These are phyloP conservation scores for Verticillium nonalfalfae DNA, from an alignment of 2,329 filamentous ascomycete genomes.

Conservation along the genomic window DNA sequence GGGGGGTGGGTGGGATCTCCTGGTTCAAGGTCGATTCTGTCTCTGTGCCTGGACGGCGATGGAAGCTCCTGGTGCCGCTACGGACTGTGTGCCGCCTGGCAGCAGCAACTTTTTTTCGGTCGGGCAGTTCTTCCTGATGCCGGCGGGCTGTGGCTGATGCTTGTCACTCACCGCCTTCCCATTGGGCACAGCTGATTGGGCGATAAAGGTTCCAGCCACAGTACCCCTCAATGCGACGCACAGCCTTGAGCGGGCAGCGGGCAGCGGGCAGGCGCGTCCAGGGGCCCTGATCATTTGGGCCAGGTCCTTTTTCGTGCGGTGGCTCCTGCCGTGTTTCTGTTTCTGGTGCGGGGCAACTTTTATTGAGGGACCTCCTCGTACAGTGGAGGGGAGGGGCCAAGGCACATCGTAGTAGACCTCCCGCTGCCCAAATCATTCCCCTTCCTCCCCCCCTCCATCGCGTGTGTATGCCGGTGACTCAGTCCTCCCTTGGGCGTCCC, in stretches of 20 bases:
- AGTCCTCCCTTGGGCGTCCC: not conserved
- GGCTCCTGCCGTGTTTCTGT: not conserved
- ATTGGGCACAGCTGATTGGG: not conserved
- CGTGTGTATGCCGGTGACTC: not conserved
- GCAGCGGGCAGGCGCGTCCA: not conserved
- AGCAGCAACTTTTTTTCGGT: constrained; percentile 14
- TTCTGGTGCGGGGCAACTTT: constrained; percentile 1
- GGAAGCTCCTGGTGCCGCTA: constrained; percentile 13
- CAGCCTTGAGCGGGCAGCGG: not conserved
- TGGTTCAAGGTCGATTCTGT: constrained; percentile 3
- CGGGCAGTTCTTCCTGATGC: constrained; percentile 12
- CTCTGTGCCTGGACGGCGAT: constrained; percentile 11
- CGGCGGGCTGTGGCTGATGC: constrained; percentile 10
- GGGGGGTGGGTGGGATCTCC: not conserved
- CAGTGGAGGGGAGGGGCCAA: not conserved
- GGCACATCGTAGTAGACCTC: not conserved
- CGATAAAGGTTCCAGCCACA: not conserved
- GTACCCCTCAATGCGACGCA: not conserved
- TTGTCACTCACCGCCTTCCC: not conserved
- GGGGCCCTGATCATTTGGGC: not conserved
- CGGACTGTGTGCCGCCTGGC: not conserved
- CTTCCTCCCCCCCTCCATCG: not conserved
- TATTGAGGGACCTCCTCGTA: not conserved
- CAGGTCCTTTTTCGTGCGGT: not conserved
- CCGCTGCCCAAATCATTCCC: not conserved